Evolutionary conservation across 1,284 basidiomycete genomes (phyloP).

Genomic region (Tilletia horrida): DNA sequence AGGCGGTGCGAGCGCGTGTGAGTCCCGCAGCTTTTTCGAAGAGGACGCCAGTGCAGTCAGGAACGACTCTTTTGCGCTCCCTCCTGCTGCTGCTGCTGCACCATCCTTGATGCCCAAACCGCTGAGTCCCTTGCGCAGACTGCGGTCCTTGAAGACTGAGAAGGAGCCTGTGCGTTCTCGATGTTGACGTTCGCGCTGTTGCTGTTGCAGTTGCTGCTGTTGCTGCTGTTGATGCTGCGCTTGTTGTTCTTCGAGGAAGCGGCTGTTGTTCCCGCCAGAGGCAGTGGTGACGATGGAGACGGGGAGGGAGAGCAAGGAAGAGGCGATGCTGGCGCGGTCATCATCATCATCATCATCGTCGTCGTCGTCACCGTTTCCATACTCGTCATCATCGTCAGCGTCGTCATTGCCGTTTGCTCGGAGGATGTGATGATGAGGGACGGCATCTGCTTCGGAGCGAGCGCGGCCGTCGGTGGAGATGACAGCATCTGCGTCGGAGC

Average conservation of each 20-base stretch:
- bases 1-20: no score
- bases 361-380: not conserved
- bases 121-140: not conserved
- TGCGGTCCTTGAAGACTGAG: not conserved
- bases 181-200: not conserved
- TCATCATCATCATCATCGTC: slow-evolving; percentile 12
- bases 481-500: not conserved
- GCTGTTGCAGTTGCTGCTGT: not conserved
- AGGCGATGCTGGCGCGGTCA: slow-evolving; percentile 9
- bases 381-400: not conserved
- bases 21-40: not conserved
- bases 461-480: not conserved
- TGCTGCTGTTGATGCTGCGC: not conserved
- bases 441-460: slow-evolving; percentile 12
- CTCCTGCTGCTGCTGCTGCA: not conserved
- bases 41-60: not conserved
- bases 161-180: not conserved
- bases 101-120: not conserved
- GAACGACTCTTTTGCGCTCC: not conserved
- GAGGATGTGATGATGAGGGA: not conserved
- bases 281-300: slow-evolving; percentile 14
- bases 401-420: not conserved
- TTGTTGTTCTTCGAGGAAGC: slow-evolving; percentile 14
- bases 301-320: slow-evolving; percentile 12
- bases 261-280: slow-evolving; percentile 15